phyloP scores from a whole-genome alignment of 495 filamentous ascomycete species.

The Sordaria brevicollis region DNA sequence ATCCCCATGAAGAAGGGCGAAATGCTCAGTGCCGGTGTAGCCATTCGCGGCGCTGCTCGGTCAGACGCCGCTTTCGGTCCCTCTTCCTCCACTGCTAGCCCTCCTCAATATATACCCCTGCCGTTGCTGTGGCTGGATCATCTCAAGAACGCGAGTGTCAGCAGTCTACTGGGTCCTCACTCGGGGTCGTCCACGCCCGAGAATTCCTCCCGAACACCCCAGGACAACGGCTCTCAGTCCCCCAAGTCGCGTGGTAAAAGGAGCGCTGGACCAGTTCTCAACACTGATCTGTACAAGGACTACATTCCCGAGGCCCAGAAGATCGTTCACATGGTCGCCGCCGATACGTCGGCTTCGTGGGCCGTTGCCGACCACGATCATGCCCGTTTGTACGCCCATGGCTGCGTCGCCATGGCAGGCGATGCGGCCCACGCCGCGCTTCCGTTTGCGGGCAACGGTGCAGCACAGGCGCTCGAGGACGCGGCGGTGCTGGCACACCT shows the following conservation, averaged over 20 bases:
- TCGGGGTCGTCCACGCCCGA: not conserved
- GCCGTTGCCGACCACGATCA: slow-evolving; percentile 38
- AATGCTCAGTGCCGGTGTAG: slow-evolving; percentile 28
- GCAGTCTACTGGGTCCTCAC: no score
- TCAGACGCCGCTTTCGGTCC: not conserved
- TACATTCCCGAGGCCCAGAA: slow-evolving; percentile 23
- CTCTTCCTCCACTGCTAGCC: not conserved
- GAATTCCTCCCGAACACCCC: not conserved
- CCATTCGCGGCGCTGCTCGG: slow-evolving; percentile 20
- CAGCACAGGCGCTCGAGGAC: slow-evolving; percentile 53
- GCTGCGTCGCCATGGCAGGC: slow-evolving; percentile 42
- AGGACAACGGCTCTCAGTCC: not conserved
- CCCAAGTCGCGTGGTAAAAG: not conserved
- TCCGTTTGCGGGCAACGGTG: slow-evolving; percentile 47
- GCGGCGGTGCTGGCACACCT: slow-evolving; percentile 33
- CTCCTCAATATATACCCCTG: no score
- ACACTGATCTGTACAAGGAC: slow-evolving; percentile 18
- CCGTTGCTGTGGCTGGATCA: not conserved
- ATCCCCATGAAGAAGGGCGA: slow-evolving; percentile 30
- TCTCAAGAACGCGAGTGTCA: not conserved
- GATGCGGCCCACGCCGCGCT: slow-evolving; percentile 52
- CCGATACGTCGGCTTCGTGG: slow-evolving; percentile 24
- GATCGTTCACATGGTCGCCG: slow-evolving; percentile 24
- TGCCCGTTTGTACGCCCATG: slow-evolving; percentile 36
- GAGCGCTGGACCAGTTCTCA: not conserved